Evolutionary conservation across 805 yeast species (phyloP), one percentile per base, ranked within the genome.

Genomic region (Schizosaccharomyces cryophilus): DNA sequence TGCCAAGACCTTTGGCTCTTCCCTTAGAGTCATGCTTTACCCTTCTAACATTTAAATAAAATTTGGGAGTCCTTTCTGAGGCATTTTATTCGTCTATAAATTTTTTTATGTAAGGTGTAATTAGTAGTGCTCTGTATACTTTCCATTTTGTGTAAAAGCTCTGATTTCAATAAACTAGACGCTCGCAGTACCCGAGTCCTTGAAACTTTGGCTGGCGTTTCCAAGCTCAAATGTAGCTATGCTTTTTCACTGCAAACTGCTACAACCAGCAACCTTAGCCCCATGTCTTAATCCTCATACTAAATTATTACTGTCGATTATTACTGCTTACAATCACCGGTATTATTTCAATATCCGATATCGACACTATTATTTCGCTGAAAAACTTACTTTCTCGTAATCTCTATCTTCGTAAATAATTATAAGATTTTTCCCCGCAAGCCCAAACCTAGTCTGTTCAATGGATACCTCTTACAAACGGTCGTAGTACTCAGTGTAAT

Each of bases 1-100:
- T 78, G 89, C 98, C 71, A 89, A 90, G 86, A 88, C 97, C 72
- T 90, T 93, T 77, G 98, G 98, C 81, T 96, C 98, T 75, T 84
- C 95, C 69, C 97, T 93, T 76, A 86, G 98, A 84, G 83, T 93
- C 82, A 56, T 56, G 60, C 60, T 56, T 40, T 56, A 56, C 60
- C 60, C 60, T 19, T 56, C 60, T 26, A 56, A 56, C 60, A 56
- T 56, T 56, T 56, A 56, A 56, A 56, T 56, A 56, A 51, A 51
- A 51, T 51, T 45, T 24, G 26, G 26, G 51, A n/a, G 51, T 45
- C 26, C 26, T n/a, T 24, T 45, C 26, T 19, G 26, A 45, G 26
- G 26, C 51, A 45, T 45, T 45, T 45, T 9, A 5, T 45, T 15
- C 17, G 51, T 45, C 17, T 45, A 45, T 45, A 19, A 6, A 40